phyloP scores from a whole-genome alignment of 257 asterid species.

The Verbascum thapsus region DNA sequence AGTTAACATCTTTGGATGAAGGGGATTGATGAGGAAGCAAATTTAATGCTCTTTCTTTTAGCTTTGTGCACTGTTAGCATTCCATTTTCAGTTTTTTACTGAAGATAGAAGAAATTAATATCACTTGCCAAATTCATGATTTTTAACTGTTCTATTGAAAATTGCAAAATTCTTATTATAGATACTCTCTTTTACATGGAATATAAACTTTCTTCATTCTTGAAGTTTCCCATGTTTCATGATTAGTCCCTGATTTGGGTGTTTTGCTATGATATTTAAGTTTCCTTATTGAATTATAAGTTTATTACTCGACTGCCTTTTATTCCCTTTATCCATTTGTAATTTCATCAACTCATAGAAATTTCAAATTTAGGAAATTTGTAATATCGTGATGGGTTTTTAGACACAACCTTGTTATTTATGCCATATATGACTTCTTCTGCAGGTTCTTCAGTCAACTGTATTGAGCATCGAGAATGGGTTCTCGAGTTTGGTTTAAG shows the following conservation, averaged over 20 bases:
- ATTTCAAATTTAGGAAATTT: neutral
- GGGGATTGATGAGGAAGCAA: neutral
- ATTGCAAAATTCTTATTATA: neutral
- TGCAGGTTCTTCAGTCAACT: conserved; percentile 37
- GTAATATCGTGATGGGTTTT: no score
- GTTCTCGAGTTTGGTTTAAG: conserved; percentile 78
- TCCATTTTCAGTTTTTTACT: no score
- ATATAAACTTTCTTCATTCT: neutral
- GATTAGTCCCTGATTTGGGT: neutral
- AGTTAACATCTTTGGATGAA: neutral
- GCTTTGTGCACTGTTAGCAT: neutral
- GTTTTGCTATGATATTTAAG: neutral
- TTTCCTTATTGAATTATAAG: conserved; percentile 1
- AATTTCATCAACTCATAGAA: neutral
- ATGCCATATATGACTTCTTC: conserved; percentile 18
- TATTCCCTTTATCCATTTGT: neutral
- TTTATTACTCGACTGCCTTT: neutral
- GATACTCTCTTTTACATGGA: neutral
- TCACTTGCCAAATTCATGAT: conserved; percentile 19
- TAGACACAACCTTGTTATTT: no score
- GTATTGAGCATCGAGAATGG: conserved; percentile 51
- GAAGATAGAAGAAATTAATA: no score
- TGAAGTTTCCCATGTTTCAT: neutral
- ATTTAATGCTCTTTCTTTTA: neutral
- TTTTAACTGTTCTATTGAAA: conserved; percentile 3